Evolutionary conservation across 2,329 filamentous ascomycete species (phyloP), one percentile per base, ranked within the genome.

Genomic region (Venturia effusa): DNA sequence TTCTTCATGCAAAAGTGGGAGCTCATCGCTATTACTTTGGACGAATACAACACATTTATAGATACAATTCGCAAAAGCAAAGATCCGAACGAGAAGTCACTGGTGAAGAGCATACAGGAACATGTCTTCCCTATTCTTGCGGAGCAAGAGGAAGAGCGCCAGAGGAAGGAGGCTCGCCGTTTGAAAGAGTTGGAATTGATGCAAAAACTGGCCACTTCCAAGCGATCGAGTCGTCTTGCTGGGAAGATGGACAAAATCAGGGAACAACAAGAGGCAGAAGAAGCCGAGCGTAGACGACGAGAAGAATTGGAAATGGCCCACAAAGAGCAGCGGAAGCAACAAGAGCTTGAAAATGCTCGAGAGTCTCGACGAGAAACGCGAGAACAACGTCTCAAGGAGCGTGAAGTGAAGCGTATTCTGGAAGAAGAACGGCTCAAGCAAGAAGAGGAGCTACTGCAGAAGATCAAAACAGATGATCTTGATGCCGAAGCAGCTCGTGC

Each of bases 131-230:
- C 94, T 0, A 84, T 95, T 43, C 83, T 99, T 17, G 88, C 95
- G 74, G 89, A 89, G 70, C 86, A 89, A 27, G 84, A 84, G 65
- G 84, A 87, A 68, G 79, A 81, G 57, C 78, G 92, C 69, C 83
- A 86, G 37, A 86, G 87, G 66, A 92, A 93, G 74, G 79, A 80
- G 77, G 85, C 76, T 82, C 90, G 79, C 80, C 88, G 88, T 69
- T 85, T 95, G 72, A 90, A 87, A 67, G 93, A 97, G 70, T 76
- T 96, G 27, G 79, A 91, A 62, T 91, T 86, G 68, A 75, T 96
- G 68, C 88, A 93, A 69, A 93, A 94, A 73, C 83, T 97, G 77
- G 91, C 91, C n/a, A 90, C 88, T 64, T 93, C 94, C 4, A 99
- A 99, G 77, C 83, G 94, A 67, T 99, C 94, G 0, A 96, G 90